A percentile compares a stretch with the other conserved stretches of the same genome.
Evolutionary conservation across 805 yeast genomes (phyloP).

Genomic region (Kuraishia ogatae): DNA sequence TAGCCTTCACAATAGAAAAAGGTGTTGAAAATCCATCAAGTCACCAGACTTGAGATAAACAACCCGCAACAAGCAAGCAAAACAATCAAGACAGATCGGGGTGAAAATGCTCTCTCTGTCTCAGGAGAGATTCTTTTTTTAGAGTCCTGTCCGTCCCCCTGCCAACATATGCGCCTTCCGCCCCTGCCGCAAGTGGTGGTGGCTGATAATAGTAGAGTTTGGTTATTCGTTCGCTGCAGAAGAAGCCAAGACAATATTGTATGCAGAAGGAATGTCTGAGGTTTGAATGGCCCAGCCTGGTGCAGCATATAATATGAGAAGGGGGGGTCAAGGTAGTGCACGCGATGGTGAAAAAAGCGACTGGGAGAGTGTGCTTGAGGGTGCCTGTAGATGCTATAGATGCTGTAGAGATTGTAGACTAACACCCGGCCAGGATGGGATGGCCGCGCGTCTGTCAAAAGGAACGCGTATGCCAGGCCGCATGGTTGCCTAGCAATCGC

Average conservation of each 20-base stretch:
- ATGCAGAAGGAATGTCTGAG: background rate
- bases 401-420: background rate
- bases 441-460: background rate
- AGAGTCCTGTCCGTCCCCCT: background rate
- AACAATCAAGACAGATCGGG: background rate
- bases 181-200: background rate
- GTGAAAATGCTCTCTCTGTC: background rate
- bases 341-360: background rate
- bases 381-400: background rate
- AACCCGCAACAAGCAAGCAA: background rate
- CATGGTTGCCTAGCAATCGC: background rate
- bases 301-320: background rate
- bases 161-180: background rate
- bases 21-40: background rate
- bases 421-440: background rate
- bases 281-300: background rate
- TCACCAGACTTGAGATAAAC: background rate
- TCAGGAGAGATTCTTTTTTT: background rate
- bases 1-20: background rate
- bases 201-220: background rate
- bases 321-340: background rate
- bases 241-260: background rate
- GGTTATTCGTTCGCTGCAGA: background rate
- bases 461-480: background rate
- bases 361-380: background rate